Conservation (phyloP, 805 yeast genomes). For the Candida cerambycidarum region DNA sequence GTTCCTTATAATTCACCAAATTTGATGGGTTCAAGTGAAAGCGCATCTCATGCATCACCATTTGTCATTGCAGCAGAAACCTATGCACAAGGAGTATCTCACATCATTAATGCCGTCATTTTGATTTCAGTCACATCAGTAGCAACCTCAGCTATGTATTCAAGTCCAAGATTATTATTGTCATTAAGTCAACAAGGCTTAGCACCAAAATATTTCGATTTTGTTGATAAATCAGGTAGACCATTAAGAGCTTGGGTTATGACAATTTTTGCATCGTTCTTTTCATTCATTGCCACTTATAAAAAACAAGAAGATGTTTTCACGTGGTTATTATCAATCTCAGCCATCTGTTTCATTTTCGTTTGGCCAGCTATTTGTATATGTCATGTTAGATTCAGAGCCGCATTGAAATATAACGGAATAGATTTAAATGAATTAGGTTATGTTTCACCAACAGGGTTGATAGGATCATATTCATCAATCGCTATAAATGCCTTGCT, state of each 20-base stretch:
- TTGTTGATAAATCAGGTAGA: slow-evolving; percentile 41
- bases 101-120: slow-evolving; percentile 42
- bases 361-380: slow-evolving; percentile 44
- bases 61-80: slow-evolving; percentile 42
- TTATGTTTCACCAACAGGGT: slow-evolving; percentile 40
- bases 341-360: slow-evolving; percentile 42
- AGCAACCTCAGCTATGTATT: slow-evolving; percentile 43
- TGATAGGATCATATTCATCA: slow-evolving; percentile 38
- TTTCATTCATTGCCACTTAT: slow-evolving; percentile 43
- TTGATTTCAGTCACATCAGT: slow-evolving; percentile 43
- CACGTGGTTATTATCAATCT: slow-evolving; percentile 42
- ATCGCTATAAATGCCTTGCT: slow-evolving; percentile 31
- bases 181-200: slow-evolving; percentile 43
- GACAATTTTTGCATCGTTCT: slow-evolving; percentile 35
- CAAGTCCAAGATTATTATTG: slow-evolving; percentile 42
- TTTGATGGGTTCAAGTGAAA: slow-evolving; percentile 35
- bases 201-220: slow-evolving; percentile 40
- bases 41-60: slow-evolving; percentile 40
- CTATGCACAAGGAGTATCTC: slow-evolving; percentile 40
- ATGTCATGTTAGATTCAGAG: slow-evolving; percentile 42
- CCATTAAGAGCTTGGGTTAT: slow-evolving; percentile 39
- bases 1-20: slow-evolving; percentile 34
- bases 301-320: slow-evolving; percentile 39
- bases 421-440: slow-evolving; percentile 31
- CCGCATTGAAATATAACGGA: slow-evolving; percentile 32